These are phyloP conservation scores for Malassezia psittaci DNA, from an alignment of 1,284 basidiomycete species.

Conservation along the genomic window DNA sequence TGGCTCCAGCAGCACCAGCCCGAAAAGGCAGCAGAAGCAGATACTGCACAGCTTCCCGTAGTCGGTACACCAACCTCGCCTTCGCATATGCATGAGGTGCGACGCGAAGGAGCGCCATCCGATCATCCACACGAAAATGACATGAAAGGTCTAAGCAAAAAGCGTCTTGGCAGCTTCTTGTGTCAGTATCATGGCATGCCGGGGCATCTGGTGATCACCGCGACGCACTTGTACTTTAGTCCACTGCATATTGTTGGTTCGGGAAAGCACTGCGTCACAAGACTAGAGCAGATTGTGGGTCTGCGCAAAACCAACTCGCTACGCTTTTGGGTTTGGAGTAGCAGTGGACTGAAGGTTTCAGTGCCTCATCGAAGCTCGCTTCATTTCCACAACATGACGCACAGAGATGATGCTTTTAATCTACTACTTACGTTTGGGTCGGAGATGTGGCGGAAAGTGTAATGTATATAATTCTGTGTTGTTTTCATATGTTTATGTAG, in stretches of 20 bases:
- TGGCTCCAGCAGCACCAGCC: not conserved
- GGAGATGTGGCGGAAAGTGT: constrained; percentile 5
- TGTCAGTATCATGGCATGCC: constrained; percentile 44
- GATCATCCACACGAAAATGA: not conserved
- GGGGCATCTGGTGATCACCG: constrained; percentile 39
- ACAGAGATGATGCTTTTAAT: constrained; percentile 45
- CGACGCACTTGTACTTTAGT: constrained; percentile 36
- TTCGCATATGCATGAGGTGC: not conserved
- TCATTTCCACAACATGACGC: constrained; percentile 34
- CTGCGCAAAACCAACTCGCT: constrained; percentile 42
- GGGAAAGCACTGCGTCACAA: constrained; percentile 27
- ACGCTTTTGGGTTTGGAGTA: constrained; percentile 36
- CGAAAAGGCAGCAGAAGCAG: not conserved
- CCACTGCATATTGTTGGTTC: constrained; percentile 32
- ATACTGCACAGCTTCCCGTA: not conserved
- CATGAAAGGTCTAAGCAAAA: constrained; percentile 9
- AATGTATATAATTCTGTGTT: not conserved
- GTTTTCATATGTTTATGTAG: not conserved
- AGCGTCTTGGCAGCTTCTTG: constrained; percentile 44
- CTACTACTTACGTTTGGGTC: constrained; percentile 36
- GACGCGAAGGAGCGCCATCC: not conserved
- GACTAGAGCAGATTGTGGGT: constrained; percentile 30
- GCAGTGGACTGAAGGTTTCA: constrained; percentile 35
- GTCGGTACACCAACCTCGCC: not conserved
- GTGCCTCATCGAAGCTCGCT: constrained; percentile 30